Evolutionary conservation across 2,329 filamentous ascomycete species (phyloP).

Genomic region (Aspergillus pseudoglaucus): DNA sequence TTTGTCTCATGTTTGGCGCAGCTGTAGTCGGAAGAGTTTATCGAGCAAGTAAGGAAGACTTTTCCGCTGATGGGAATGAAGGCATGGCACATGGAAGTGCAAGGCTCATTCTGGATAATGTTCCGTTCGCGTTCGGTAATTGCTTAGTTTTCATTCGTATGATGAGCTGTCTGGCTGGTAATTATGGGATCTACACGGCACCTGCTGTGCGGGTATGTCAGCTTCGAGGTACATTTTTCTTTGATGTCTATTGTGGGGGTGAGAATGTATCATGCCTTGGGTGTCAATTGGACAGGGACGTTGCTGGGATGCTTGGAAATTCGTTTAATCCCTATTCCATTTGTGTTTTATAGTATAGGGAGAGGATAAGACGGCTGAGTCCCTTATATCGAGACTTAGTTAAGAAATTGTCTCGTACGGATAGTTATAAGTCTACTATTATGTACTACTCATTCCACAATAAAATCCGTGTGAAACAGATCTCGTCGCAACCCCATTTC

Average conservation of each 20-base stretch:
- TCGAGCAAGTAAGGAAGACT: too few species aligned
- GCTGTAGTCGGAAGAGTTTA: too few species aligned
- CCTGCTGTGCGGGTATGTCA: background rate
- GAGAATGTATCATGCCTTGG: conserved; percentile 58
- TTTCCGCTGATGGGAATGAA: too few species aligned
- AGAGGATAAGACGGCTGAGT: conserved; percentile 24
- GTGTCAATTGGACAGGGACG: conserved; percentile 66
- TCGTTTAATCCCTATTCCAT: conserved; percentile 34
- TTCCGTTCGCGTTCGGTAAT: background rate
- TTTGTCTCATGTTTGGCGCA: too few species aligned
- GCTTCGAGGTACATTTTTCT: conserved; percentile 18
- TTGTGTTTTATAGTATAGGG: conserved; percentile 41
- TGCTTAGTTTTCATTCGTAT: conserved; percentile 25
- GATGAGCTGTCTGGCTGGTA: conserved; percentile 65
- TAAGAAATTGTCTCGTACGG: too few species aligned
- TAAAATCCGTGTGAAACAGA: too few species aligned
- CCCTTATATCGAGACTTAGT: too few species aligned
- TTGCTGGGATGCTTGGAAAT: conserved; percentile 33
- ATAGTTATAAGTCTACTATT: too few species aligned
- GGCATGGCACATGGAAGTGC: too few species aligned
- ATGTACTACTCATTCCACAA: too few species aligned
- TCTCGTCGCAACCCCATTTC: too few species aligned
- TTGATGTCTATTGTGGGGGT: conserved; percentile 63
- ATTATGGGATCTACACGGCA: conserved; percentile 54
- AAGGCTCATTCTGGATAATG: background rate